These are phyloP conservation scores for Kwoniella bestiolae DNA, from an alignment of 768 basidiomycete genomes.

Conservation along the genomic window DNA sequence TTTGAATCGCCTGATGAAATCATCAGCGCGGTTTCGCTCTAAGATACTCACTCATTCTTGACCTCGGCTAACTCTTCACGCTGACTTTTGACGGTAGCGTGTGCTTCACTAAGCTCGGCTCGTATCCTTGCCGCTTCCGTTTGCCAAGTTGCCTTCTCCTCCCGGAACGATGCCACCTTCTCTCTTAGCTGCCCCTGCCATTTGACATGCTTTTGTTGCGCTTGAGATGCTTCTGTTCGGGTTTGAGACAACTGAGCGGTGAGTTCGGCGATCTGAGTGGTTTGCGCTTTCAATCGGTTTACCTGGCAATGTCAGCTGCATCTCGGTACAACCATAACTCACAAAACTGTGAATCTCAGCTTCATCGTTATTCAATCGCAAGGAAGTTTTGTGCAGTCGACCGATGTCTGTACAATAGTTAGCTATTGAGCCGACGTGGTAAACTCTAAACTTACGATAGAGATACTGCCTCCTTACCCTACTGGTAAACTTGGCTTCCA, in stretches of 20 bases:
- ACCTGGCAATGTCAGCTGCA: constrained; percentile 32
- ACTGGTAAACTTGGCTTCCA: constrained; percentile 40
- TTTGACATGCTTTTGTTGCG: constrained; percentile 77
- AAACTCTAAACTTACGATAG: constrained; percentile 36
- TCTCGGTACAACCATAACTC: constrained; percentile 3
- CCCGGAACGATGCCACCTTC: constrained; percentile 72
- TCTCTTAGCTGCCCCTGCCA: constrained; percentile 83
- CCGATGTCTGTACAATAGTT: constrained; percentile 41
- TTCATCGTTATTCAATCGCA: constrained; percentile 50
- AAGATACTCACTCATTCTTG: constrained; percentile 53
- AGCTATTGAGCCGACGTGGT: background rate
- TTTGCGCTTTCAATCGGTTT: constrained; percentile 51
- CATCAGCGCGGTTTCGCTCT: constrained; percentile 1
- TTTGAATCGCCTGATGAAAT: constrained; percentile 64
- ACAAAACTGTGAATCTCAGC: constrained; percentile 53
- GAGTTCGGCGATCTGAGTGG: constrained; percentile 38
- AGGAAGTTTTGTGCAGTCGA: constrained; percentile 39
- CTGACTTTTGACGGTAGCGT: constrained; percentile 45
- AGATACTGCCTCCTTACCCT: constrained; percentile 45
- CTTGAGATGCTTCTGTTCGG: constrained; percentile 71
- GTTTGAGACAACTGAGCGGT: constrained; percentile 69
- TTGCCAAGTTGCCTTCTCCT: constrained; percentile 79
- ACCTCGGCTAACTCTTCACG: constrained; percentile 52
- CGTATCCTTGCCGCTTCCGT: constrained; percentile 71
- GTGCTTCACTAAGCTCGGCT: constrained; percentile 66